phyloP scores from a whole-genome alignment of 148 eudicot genomes.

The Drosera capensis region DNA sequence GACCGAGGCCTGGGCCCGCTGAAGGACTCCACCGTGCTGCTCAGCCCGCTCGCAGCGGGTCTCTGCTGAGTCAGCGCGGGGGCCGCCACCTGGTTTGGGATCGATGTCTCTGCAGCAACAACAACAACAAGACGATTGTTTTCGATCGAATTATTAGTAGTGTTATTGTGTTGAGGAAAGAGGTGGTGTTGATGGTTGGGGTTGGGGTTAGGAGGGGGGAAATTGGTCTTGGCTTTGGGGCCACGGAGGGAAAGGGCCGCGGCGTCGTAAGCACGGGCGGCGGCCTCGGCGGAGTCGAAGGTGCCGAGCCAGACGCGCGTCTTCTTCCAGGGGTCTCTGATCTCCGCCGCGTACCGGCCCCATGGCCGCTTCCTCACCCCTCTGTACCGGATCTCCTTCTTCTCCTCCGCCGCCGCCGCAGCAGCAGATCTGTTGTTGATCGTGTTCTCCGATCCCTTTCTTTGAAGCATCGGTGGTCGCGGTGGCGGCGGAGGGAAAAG shows the following conservation, averaged over 20 bases:
- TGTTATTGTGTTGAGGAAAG: not conserved
- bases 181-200: constrained; percentile 2
- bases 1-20: constrained; percentile 31
- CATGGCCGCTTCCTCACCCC: constrained; percentile 56
- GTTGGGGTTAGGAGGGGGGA: constrained; percentile 10
- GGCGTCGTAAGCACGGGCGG: constrained; percentile 55
- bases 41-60: constrained; percentile 34
- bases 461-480: too few relatives aligned
- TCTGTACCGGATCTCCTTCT: constrained; percentile 22
- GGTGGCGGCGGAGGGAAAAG: too few relatives aligned
- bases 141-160: not conserved
- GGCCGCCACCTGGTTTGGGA: too few relatives aligned
- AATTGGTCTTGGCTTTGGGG: constrained; percentile 54
- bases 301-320: constrained; percentile 63
- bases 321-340: constrained; percentile 56
- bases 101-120: too few relatives aligned
- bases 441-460: too few relatives aligned
- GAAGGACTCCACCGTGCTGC: constrained; percentile 57
- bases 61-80: too few relatives aligned
- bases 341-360: constrained; percentile 65
- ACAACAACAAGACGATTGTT: not conserved
- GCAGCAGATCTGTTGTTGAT: too few relatives aligned
- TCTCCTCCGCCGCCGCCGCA: too few relatives aligned
- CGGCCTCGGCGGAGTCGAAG: constrained; percentile 51
- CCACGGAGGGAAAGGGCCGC: constrained; percentile 54